These are phyloP conservation scores for Globisporangium splendens DNA, from an alignment of 352 stramenopile species.

Conservation along the genomic window DNA sequence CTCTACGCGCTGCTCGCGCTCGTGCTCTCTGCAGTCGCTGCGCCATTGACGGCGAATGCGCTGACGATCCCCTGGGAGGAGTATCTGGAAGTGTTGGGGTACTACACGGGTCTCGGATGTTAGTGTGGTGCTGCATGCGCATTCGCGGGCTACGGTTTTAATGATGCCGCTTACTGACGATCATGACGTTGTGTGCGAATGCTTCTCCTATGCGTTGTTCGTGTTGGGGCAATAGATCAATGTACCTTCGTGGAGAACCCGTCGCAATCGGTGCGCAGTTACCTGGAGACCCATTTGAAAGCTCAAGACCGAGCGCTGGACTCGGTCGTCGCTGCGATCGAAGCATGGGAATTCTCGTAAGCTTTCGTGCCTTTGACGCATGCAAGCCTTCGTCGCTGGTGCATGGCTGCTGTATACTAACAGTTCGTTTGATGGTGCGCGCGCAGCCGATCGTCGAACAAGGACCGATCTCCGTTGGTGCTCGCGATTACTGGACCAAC, in stretches of 20 bases:
- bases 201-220: neutral
- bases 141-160: no score
- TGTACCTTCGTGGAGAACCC: conserved; percentile 73
- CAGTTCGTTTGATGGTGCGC: neutral
- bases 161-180: neutral
- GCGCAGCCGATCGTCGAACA: conserved; percentile 42
- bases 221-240: conserved; percentile 36
- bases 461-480: conserved; percentile 77
- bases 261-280: conserved; percentile 46
- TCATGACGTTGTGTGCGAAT: neutral
- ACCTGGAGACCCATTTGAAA: conserved; percentile 60
- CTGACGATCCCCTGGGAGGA: conserved; percentile 12
- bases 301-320: conserved; percentile 67
- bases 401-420: neutral
- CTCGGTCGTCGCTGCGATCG: conserved; percentile 61
- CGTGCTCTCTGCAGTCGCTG: neutral
- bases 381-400: neutral
- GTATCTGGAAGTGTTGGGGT: conserved; percentile 40
- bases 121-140: conserved; percentile 13
- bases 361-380: neutral
- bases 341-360: conserved; percentile 84
- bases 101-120: conserved; percentile 51
- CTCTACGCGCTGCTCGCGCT: conserved; percentile 1
- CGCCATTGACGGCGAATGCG: neutral
- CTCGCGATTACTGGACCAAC: conserved; percentile 88